Base-by-base conservation (phyloP, 2,329 filamentous ascomycete species). In the Cladosporium colombiae region DNA sequence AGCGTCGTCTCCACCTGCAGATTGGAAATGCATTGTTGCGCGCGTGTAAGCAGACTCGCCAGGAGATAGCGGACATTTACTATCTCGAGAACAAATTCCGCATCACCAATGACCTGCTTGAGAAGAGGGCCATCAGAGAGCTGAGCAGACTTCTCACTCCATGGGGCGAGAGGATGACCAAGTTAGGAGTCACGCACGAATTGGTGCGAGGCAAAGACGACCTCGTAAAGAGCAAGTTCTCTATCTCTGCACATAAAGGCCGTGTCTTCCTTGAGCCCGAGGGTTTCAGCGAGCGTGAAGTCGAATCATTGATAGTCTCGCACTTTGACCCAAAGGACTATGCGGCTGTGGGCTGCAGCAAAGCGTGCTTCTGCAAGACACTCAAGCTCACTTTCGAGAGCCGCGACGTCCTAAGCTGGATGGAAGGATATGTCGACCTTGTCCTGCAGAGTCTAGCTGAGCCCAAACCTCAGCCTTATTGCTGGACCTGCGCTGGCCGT, bases 71-170 rank as follows among this genome's bases (percentile, higher is more conserved):
- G n/a, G 55, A 60, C 16, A 68, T 71, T 29, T 70, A 66, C 58
- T 68, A 68, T 57, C 33, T 61, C 23, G 66, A 70, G 33, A 69
- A 68, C 65, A 66, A 57, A 10, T 71, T 70, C 65, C 61, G 27
- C 21, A 61, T 68, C 49, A 53, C 62, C n/a, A 40, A 66, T 29
- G 49, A 37, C 13, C 25, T 64, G 29, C 66, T 65, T 21, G 33
- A 66, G 14, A 16, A 49, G 14, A 31, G n/a, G 10, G 44, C 59
- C n/a, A n/a, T 52, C 44, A 21, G 16, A 10, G 31, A 52, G 23
- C 44, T 40, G 27, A 5, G 13, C 44, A 16, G 5, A 5, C 14
- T 18, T 8, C 44, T 61, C 16, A 18, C 11, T n/a, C 58, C 58
- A 1, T 61, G 40, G 37, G 58, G 11, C 3, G 14, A 11, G 11